Evolutionary conservation across 2,329 filamentous ascomycete genomes (phyloP).

Genomic region (Sordariomycetes sp.): DNA sequence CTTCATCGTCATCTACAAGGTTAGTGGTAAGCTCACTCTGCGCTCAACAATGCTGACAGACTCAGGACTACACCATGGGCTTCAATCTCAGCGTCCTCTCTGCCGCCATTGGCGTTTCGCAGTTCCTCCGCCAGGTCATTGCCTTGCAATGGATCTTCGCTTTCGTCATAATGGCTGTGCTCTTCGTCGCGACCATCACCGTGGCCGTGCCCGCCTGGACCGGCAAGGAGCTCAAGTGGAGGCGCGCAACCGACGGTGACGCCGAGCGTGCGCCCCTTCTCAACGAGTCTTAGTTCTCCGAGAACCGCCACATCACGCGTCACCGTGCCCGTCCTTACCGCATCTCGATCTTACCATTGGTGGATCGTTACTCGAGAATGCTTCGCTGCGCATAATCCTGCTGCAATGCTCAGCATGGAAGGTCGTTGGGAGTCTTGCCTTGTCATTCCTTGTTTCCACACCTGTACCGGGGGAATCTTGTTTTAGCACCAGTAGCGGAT

Average conservation of each 20-base stretch:
- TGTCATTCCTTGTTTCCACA: too few species aligned
- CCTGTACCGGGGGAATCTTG: too few species aligned
- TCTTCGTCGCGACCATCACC: conserved; percentile 18
- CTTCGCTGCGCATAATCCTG: too few species aligned
- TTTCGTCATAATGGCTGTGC: conserved; percentile 20
- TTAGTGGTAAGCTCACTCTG: conserved; percentile 16
- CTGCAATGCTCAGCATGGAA: too few species aligned
- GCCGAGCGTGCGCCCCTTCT: conserved; percentile 54
- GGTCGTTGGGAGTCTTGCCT: too few species aligned
- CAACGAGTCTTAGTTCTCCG: conserved; percentile 27
- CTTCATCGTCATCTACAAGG: conserved; percentile 67
- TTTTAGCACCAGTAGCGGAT: too few species aligned
- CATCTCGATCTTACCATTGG: background rate
- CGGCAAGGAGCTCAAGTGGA: conserved; percentile 46
- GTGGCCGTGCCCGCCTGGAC: conserved; percentile 47
- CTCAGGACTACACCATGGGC: conserved; percentile 63
- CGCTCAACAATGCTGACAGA: background rate
- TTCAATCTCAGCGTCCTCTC: conserved; percentile 67
- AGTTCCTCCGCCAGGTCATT: conserved; percentile 64
- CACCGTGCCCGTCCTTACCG: background rate
- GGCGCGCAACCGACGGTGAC: conserved; percentile 30
- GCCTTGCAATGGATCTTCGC: conserved; percentile 57
- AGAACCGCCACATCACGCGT: background rate
- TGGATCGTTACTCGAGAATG: too few species aligned
- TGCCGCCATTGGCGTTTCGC: conserved; percentile 67